Percentiles rank a stretch among this genome's conserved stretches.
Conservation (phyloP, 768 basidiomycete genomes). For the Boletus vermiculosoides region DNA sequence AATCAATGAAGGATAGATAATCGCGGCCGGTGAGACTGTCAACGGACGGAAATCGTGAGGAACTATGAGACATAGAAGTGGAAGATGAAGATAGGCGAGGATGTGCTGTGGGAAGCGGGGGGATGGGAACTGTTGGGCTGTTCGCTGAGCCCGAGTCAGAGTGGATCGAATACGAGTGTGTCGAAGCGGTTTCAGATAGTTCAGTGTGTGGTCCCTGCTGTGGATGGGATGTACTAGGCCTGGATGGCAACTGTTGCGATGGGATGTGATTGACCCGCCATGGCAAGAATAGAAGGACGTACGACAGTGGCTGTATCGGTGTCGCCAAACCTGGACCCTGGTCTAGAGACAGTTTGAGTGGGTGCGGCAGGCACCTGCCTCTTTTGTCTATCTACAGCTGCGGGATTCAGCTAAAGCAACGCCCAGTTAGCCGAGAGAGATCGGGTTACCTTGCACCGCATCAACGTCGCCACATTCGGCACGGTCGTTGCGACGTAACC, state of each 20-base stretch:
- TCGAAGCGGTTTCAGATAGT: conserved; percentile 10
- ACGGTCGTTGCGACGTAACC: conserved; percentile 12
- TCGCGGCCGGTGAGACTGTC: conserved; percentile 31
- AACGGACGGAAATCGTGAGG: conserved; percentile 21
- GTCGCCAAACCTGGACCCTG: conserved; percentile 17
- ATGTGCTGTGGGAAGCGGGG: conserved; percentile 37
- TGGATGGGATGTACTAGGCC: conserved; percentile 19
- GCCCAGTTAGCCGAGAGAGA: background rate
- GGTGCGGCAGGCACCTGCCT: conserved; percentile 11
- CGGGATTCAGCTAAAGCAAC: background rate
- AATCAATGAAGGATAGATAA: conserved; percentile 48
- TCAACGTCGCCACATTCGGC: conserved; percentile 15
- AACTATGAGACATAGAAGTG: conserved; percentile 19
- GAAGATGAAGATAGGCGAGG: conserved; percentile 26
- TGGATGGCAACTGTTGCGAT: conserved; percentile 20
- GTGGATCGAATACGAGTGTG: conserved; percentile 27
- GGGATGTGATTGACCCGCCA: conserved; percentile 12
- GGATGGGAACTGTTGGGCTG: conserved; percentile 41
- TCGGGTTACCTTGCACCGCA: conserved; percentile 27
- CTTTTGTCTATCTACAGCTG: conserved; percentile 16
- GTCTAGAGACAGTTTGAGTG: conserved; percentile 8
- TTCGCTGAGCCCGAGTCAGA: conserved; percentile 30
- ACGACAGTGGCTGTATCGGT: conserved; percentile 25
- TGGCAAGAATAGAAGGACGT: conserved; percentile 3
- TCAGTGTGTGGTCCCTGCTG: background rate